Evolutionary conservation across 805 yeast species (phyloP).

Genomic region (Cephaloascus albidus): DNA sequence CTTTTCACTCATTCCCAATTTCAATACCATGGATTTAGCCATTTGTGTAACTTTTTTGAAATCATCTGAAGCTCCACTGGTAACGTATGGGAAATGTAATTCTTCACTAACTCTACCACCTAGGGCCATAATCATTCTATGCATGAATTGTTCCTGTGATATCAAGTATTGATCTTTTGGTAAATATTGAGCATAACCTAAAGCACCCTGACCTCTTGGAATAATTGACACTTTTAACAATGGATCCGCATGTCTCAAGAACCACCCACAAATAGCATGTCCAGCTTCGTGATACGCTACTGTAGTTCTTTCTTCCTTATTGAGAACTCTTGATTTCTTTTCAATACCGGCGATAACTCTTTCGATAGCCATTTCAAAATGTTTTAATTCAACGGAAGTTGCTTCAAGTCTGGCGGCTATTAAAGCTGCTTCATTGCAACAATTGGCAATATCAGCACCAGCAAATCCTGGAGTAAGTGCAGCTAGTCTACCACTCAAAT

Average conservation of each 20-base stretch:
- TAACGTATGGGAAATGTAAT: constrained; percentile 75
- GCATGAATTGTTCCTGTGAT: constrained; percentile 64
- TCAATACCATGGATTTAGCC: constrained; percentile 85
- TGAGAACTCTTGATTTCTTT: constrained; percentile 69
- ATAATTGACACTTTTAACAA: constrained; percentile 86
- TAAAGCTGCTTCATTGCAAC: constrained; percentile 90
- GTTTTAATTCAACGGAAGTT: constrained; percentile 48
- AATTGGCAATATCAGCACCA: constrained; percentile 94
- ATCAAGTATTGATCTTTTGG: constrained; percentile 84
- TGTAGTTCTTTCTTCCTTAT: constrained; percentile 71
- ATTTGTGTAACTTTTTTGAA: constrained; percentile 84
- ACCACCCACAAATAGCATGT: constrained; percentile 96
- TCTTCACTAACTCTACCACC: constrained; percentile 94
- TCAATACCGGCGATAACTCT: constrained; percentile 94
- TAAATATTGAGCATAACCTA: constrained; percentile 92
- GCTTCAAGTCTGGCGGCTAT: constrained; percentile 81
- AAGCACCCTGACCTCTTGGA: constrained; percentile 90
- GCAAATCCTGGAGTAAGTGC: constrained; percentile 93
- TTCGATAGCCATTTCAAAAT: constrained; percentile 89
- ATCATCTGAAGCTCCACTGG: constrained; percentile 90
- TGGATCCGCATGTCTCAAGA: constrained; percentile 79
- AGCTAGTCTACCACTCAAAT: constrained; percentile 74
- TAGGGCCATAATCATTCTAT: constrained; percentile 87
- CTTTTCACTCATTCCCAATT: constrained; percentile 78
- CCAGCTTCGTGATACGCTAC: constrained; percentile 97